Evolutionary conservation across 257 asterid species (phyloP).

Genomic region (Solanum sitiens): DNA sequence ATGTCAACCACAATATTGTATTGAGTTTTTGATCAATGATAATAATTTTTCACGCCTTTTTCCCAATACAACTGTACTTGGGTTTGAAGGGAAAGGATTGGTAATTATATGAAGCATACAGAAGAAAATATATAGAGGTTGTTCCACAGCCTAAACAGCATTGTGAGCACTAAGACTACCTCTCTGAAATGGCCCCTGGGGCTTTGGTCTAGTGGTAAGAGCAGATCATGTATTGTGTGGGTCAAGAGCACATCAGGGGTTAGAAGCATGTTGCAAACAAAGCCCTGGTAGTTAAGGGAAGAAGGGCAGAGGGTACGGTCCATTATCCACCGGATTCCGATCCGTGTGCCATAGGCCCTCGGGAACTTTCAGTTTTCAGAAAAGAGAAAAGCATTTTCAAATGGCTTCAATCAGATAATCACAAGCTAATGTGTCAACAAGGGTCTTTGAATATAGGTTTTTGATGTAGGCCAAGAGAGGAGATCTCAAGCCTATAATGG

Average conservation of each 20-base stretch:
- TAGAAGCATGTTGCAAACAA: background rate
- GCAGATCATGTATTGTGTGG: background rate
- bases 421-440: background rate
- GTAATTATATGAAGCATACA: background rate
- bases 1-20: background rate
- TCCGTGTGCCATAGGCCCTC: background rate
- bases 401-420: background rate
- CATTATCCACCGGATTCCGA: background rate
- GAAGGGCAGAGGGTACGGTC: background rate
- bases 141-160: background rate
- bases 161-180: background rate
- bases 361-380: background rate
- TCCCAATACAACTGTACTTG: background rate
- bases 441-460: background rate
- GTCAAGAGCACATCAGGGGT: background rate
- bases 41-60: background rate
- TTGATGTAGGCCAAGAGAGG: background rate
- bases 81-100: background rate
- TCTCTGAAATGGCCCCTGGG: background rate
- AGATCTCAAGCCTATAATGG: background rate
- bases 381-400: background rate
- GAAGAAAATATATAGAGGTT: background rate
- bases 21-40: background rate
- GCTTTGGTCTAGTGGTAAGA: background rate
- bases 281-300: background rate